These are phyloP conservation scores for Alloascoidea africana DNA, from an alignment of 805 yeast genomes.

Conservation along the genomic window DNA sequence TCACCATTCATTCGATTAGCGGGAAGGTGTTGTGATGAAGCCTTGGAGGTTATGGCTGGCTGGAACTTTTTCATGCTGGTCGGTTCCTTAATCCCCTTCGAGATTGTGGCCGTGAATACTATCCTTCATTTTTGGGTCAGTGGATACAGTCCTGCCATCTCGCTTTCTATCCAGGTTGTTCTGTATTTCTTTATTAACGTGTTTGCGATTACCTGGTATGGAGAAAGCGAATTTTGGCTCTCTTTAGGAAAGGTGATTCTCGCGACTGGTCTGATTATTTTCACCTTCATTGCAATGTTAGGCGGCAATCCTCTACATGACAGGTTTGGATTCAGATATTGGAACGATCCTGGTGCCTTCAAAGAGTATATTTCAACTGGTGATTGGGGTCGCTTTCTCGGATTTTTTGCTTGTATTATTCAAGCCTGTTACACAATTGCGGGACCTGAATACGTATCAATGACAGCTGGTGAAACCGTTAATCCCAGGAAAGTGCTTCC, in stretches of 20 bases:
- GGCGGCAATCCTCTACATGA: slow-evolving; percentile 76
- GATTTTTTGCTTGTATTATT: slow-evolving; percentile 52
- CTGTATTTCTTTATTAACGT: slow-evolving; percentile 50
- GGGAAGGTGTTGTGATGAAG: slow-evolving; percentile 62
- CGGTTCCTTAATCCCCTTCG: slow-evolving; percentile 70
- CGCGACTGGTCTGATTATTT: slow-evolving; percentile 60
- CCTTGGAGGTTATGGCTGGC: slow-evolving; percentile 61
- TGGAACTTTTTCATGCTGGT: slow-evolving; percentile 71
- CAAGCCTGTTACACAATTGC: slow-evolving; percentile 70
- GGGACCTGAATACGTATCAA: slow-evolving; percentile 76
- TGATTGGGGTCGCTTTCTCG: slow-evolving; percentile 48
- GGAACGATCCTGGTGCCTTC: slow-evolving; percentile 40
- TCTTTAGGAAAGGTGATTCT: slow-evolving; percentile 59
- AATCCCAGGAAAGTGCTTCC: slow-evolving; percentile 62
- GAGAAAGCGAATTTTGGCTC: slow-evolving; percentile 73
- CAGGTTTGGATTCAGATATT: slow-evolving; percentile 42
- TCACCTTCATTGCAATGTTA: slow-evolving; percentile 69
- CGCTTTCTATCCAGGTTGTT: slow-evolving; percentile 49
- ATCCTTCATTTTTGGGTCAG: slow-evolving; percentile 72
- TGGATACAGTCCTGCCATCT: slow-evolving; percentile 58
- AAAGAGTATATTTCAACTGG: slow-evolving; percentile 42
- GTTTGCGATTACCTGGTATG: slow-evolving; percentile 61
- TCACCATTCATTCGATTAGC: slow-evolving; percentile 69
- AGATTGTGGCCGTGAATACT: slow-evolving; percentile 66
- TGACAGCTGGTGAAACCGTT: slow-evolving; percentile 73